Base-by-base conservation (phyloP, 2,329 filamentous ascomycete species). In the Akanthomyces dipterigenus region DNA sequence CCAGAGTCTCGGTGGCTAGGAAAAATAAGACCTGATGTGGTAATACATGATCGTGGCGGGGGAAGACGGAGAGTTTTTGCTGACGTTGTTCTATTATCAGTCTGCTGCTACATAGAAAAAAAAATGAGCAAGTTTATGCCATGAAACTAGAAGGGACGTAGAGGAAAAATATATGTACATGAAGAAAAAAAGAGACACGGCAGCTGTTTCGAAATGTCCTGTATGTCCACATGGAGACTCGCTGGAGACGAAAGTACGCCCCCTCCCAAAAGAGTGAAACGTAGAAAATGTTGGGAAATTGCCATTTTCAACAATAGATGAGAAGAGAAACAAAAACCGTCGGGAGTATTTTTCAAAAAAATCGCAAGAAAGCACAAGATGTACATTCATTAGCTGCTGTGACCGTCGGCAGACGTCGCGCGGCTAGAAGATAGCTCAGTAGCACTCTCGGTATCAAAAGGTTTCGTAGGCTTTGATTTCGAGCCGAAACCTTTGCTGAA, bases 371-470 rank as follows among this genome's bases (percentile, higher is more conserved):
- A n/a, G 56, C 6, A 26, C 31, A 11, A 22, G 9, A 5, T 36
- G 18, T 20, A 43, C 22, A 16, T 28, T 36, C 51, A 36, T 36
- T 40, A 49, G 45, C 5, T 12, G 12, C 48, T 16, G 31, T 6
- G 36, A 26, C 63, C 68, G 50, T 75, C 74, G 26, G 77, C 72
- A 1, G 75, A 77, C 45, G 65, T 69, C 1, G 75, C 71, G 24
- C 74, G 69, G 51, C 70, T 73, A 48, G 72, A 72, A 4, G 80
- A 77, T 26, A 83, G 69, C 65, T 81, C 80, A 16, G 77, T 80
- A 70, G 80, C 80, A 67, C 80, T 82, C 64, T 83, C 81, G 54
- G 72, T 80, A 63, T 81, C 80, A 58, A 76, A 75, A 31, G 69
- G 70, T 65, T 77, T 59, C 11, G 46, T 26, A 6, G 49, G 42